Conservation (phyloP, 768 basidiomycete genomes). For the Pleurotus cornucopiae region DNA sequence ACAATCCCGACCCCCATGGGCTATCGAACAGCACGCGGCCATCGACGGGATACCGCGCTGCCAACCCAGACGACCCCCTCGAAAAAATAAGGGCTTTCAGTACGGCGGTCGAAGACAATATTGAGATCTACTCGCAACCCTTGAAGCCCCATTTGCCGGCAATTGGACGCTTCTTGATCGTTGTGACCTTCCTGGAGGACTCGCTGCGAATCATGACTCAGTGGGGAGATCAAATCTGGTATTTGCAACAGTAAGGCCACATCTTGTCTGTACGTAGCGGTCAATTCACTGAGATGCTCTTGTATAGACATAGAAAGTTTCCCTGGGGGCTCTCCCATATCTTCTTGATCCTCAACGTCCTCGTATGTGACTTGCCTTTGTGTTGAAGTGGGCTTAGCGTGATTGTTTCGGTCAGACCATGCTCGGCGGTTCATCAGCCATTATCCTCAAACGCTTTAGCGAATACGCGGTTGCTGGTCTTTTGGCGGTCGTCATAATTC, state of each 20-base stretch:
- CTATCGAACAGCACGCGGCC: constrained; percentile 70
- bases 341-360: constrained; percentile 87
- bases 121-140: constrained; percentile 92
- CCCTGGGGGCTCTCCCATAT: constrained; percentile 93
- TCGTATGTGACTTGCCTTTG: constrained; percentile 53
- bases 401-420: constrained; percentile 58
- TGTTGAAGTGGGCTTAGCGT: neutral
- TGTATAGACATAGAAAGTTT: constrained; percentile 83
- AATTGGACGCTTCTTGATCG: constrained; percentile 93
- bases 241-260: constrained; percentile 80
- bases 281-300: constrained; percentile 12
- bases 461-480: constrained; percentile 90
- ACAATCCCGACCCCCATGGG: constrained; percentile 73
- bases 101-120: constrained; percentile 82
- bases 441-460: constrained; percentile 84
- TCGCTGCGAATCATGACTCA: constrained; percentile 90
- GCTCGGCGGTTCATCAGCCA: constrained; percentile 76
- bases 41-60: constrained; percentile 66
- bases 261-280: neutral
- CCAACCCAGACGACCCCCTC: constrained; percentile 77
- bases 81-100: constrained; percentile 70
- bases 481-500: constrained; percentile 85
- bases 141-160: constrained; percentile 92
- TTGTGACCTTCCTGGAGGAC: constrained; percentile 98
- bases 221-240: constrained; percentile 98